Conservation (phyloP, 345 rosid genomes). For the Citrus reticulata region DNA sequence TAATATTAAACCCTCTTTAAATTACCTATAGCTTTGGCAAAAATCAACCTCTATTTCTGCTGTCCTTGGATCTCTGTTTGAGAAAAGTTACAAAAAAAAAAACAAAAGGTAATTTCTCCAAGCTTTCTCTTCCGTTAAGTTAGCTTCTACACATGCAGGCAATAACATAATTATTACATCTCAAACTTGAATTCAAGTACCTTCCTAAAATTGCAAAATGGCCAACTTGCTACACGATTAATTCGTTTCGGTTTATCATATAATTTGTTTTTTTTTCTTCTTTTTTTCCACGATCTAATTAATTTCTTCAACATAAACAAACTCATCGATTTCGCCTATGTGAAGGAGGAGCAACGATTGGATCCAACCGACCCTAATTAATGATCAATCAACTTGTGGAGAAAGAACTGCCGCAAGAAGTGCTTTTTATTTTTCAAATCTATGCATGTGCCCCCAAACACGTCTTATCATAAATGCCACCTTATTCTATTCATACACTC, state of each 20-base stretch:
- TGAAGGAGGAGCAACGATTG: slow-evolving; percentile 8
- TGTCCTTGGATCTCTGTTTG: neutral
- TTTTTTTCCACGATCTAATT: neutral
- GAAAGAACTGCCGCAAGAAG: slow-evolving; percentile 12
- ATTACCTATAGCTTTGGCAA: neutral
- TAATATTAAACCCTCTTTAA: no score
- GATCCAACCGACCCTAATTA: slow-evolving; percentile 10
- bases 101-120: neutral
- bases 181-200: no score
- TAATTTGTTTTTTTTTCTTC: neutral
- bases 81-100: neutral
- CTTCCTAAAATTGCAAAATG: neutral
- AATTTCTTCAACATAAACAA: neutral
- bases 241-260: neutral
- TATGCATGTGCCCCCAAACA: slow-evolving; percentile 18
- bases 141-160: slow-evolving; percentile 20
- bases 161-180: neutral
- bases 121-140: slow-evolving; percentile 19
- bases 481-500: neutral
- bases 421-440: neutral
- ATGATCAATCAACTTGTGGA: neutral
- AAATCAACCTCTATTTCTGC: neutral
- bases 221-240: neutral
- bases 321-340: neutral
- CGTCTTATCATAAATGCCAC: neutral